Conservation (phyloP, 2,329 filamentous ascomycete genomes). For the Talaromyces amestolkiae region DNA sequence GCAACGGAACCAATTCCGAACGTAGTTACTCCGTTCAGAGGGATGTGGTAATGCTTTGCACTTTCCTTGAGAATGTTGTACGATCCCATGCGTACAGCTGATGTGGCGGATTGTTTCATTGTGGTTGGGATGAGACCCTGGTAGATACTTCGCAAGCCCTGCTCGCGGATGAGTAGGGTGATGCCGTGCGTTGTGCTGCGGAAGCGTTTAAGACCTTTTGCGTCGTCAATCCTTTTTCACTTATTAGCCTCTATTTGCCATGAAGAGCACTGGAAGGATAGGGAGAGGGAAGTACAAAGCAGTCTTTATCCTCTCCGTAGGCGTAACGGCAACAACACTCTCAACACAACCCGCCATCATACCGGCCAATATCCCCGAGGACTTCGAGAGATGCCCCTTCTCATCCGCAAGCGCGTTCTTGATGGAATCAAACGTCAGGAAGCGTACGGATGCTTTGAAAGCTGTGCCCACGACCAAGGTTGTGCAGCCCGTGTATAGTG, state of each 20-base stretch:
- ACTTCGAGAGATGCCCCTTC: slow-evolving; percentile 56
- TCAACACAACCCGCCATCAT: slow-evolving; percentile 64
- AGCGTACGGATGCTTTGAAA: slow-evolving; percentile 64
- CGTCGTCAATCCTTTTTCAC: slow-evolving; percentile 54
- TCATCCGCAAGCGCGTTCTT: slow-evolving; percentile 55
- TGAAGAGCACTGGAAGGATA: too few species aligned
- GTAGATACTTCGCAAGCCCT: slow-evolving; percentile 58
- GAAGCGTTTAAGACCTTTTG: slow-evolving; percentile 51
- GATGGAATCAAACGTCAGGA: slow-evolving; percentile 65
- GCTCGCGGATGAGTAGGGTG: slow-evolving; percentile 48
- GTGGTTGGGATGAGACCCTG: slow-evolving; percentile 60
- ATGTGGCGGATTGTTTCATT: slow-evolving; percentile 61
- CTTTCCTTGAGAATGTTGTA: slow-evolving; percentile 65
- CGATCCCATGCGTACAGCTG: slow-evolving; percentile 60
- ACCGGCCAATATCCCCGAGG: slow-evolving; percentile 60
- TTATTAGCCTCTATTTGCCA: slow-evolving; percentile 17
- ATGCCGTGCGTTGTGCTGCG: slow-evolving; percentile 53
- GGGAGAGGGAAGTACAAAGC: slow-evolving; percentile 43
- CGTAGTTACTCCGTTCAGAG: slow-evolving; percentile 53
- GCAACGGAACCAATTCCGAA: slow-evolving; percentile 63
- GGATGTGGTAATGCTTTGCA: slow-evolving; percentile 47
- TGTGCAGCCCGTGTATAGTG: slow-evolving; percentile 63
- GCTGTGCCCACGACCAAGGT: slow-evolving; percentile 61
- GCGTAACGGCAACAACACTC: slow-evolving; percentile 63
- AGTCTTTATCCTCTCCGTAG: slow-evolving; percentile 67